Evolutionary conservation across 2,329 filamentous ascomycete species (phyloP), one percentile per base, ranked within the genome.

Genomic region (Neobulgaria alba): DNA sequence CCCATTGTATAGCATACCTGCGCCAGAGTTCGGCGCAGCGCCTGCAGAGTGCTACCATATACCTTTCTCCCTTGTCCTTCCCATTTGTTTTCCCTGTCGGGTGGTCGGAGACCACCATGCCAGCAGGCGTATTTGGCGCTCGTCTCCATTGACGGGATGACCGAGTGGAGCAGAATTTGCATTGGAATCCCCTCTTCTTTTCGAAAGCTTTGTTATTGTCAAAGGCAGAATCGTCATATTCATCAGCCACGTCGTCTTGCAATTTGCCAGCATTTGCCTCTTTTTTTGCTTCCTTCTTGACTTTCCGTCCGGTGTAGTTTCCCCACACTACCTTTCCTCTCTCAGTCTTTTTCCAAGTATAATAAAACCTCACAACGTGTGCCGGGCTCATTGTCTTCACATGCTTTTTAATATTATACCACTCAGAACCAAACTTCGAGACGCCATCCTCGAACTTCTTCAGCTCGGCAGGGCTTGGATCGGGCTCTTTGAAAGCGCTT

Each of bases 311-410:
- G 37, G 85, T 79, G 55, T 84, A 95, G 50, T 80, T 85, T 45
- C 87, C 87, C 89, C 92, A 95, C 16, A 98, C 79, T 53, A 92
- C 79, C 57, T 77, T 81, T 30, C 92, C 92, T 43, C 82, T 79
- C 2, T 82, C 74, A 0, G 87, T 87, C 64, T 96, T 96, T 67
- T 98, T 98, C 92, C 92, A 98, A 50, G 85, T 85, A 61, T 98
- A 98, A 63, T 96, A 98, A 59, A 85, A 93, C 3, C 92, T 84
- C 18, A 94, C 87, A 47, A 95, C 82, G 43, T 86, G 77, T 37
- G 82, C 79, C 47, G 88, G 79, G 30, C 77, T 78, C 52, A 92
- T 77, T 0, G 82, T 85, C 62, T 87, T 89, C 55, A 95, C 85
- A 60, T 95, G 85, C 52, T 84, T 80, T 50, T 81, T 87, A 45